A percentile compares a stretch with the other conserved stretches of the same genome.
Conservation (phyloP, 2,329 filamentous ascomycete species). For the Penicillium sp. region DNA sequence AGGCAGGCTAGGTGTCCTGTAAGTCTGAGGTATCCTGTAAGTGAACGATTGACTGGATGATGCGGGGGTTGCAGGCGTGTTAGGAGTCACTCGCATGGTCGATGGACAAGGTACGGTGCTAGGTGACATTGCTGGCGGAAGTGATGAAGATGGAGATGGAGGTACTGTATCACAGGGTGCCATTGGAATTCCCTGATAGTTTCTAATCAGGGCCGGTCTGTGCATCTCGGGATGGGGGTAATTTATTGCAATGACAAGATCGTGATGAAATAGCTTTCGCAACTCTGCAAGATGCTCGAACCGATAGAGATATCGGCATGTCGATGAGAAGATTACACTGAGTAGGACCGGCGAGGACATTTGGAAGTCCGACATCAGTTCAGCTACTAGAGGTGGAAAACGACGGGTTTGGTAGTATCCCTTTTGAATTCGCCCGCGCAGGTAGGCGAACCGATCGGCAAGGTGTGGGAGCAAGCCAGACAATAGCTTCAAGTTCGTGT, state of each 20-base stretch:
- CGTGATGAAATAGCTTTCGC: slow-evolving; percentile 6
- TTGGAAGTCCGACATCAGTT: slow-evolving; percentile 55
- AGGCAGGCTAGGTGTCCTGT: neutral
- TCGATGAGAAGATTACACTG: slow-evolving; percentile 54
- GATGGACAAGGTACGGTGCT: neutral
- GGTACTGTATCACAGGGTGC: slow-evolving; percentile 13
- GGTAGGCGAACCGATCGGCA: slow-evolving; percentile 45
- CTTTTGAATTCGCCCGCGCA: slow-evolving; percentile 16
- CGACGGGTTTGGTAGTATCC: slow-evolving; percentile 32
- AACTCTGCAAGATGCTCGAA: slow-evolving; percentile 16
- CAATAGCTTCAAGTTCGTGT: slow-evolving; percentile 41
- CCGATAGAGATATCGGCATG: slow-evolving; percentile 34
- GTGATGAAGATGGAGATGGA: neutral
- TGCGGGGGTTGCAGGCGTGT: neutral
- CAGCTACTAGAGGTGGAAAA: slow-evolving; percentile 62
- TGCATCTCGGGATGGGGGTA: neutral
- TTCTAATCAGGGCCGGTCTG: neutral
- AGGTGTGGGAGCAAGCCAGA: slow-evolving; percentile 52
- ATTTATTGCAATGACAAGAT: neutral
- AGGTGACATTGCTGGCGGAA: neutral
- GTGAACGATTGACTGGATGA: neutral
- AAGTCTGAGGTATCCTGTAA: neutral
- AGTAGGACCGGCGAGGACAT: slow-evolving; percentile 59
- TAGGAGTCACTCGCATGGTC: neutral
- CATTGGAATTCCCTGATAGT: slow-evolving; percentile 13